Base-by-base conservation (phyloP, 2,329 filamentous ascomycete species). In the Pyrenochaeta sp. region DNA sequence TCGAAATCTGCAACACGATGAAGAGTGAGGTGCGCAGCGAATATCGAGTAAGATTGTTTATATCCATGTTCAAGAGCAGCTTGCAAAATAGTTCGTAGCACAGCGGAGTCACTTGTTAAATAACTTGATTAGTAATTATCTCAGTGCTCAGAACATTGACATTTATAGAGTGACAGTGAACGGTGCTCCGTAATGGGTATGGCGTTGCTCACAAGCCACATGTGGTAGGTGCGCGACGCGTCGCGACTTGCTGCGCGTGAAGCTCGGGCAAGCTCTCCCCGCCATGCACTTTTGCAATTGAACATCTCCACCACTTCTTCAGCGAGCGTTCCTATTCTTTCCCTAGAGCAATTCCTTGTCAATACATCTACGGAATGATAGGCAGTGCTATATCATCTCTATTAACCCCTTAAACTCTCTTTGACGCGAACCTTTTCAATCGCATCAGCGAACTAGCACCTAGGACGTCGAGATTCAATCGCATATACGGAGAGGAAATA, bases 181-280 rank as follows among this genome's bases (percentile, higher is more conserved):
- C 19, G 19, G 19, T 19, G 19, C 19, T 19, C 19, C 19, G 19
- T 19, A 19, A 1, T 19, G 37, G 45, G 48, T 25, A 40, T 48
- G 48, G 56, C 45, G 52, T 43, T 52, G 52, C 56, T 52, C 54
- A 54, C 22, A 32, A 59, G 54, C 55, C 55, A 59, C 47, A 58
- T 58, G 53, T 58, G 59, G 56, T 50, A 53, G 52, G 54, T 51
- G 42, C 45, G 45, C 58, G 39, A 55, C 59, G 59, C 57, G 57
- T 52, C 56, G 52, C 53, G 49, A 30, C 45, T 47, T 34, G 28
- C 28, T n/a, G 22, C 42, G 44, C 44, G 32, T 45, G 30, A 37
- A 53, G 50, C 32, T 46, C 22, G 34, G 32, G 43, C 52, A 36
- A 39, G 42, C 42, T 46, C 5, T 60, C 56, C 52, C 63, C 61